Percentiles rank a stretch among this genome's conserved stretches.
Evolutionary conservation across 345 rosid species (phyloP).

Genomic region (Acer saccharum): DNA sequence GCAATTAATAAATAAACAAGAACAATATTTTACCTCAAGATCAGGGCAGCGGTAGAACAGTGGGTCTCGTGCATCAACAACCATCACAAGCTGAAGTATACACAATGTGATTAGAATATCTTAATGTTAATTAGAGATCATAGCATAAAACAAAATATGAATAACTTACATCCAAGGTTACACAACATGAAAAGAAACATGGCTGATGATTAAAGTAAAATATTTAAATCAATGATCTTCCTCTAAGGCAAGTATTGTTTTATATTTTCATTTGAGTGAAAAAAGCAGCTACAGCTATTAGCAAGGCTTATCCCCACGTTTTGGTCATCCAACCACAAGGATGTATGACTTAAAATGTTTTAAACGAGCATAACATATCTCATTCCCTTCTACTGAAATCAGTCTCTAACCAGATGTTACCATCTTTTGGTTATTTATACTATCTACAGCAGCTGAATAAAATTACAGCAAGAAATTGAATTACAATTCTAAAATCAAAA

Average conservation of each 20-base stretch:
- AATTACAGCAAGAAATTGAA: neutral
- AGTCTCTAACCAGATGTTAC: neutral
- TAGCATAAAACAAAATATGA: neutral
- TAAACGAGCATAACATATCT: neutral
- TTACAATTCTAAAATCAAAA: slow-evolving; percentile 5
- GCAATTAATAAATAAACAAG: slow-evolving; percentile 8
- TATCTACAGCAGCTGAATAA: neutral
- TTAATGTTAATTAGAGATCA: neutral
- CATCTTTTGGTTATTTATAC: slow-evolving; percentile 7
- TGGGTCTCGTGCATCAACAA: slow-evolving; percentile 95
- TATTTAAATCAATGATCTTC: neutral
- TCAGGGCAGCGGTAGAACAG: slow-evolving; percentile 89
- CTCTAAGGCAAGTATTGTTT: neutral
- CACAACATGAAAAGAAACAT: neutral
- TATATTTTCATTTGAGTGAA: neutral
- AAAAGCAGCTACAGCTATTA: neutral
- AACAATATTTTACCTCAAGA: slow-evolving; percentile 68
- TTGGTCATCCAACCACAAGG: neutral
- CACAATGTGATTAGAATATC: slow-evolving; percentile 3
- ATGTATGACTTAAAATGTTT: neutral
- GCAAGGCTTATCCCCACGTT: neutral
- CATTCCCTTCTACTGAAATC: neutral
- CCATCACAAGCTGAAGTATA: slow-evolving; percentile 84
- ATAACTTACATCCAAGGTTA: neutral
- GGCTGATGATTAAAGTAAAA: neutral